These are phyloP conservation scores for Colletotrichum ledebouriae DNA, from an alignment of 2,329 filamentous ascomycete genomes.

Conservation along the genomic window DNA sequence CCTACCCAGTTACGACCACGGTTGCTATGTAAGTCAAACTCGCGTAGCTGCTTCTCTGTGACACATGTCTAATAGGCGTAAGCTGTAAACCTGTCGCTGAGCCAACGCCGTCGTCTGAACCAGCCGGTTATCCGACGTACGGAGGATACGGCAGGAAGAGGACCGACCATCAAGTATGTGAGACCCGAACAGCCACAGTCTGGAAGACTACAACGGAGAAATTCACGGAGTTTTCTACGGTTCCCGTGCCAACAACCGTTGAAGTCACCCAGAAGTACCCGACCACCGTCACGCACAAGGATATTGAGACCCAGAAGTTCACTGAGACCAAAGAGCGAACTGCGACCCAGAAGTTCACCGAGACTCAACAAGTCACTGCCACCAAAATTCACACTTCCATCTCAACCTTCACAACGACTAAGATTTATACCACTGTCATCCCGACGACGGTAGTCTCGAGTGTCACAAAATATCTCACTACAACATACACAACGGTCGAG, in stretches of 20 bases:
- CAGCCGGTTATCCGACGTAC: slow-evolving; percentile 24
- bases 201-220: slow-evolving; percentile 43
- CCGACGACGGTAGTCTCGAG: slow-evolving; percentile 39
- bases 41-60: too few relatives aligned
- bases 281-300: slow-evolving; percentile 29
- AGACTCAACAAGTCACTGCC: slow-evolving; percentile 34
- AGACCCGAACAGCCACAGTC: slow-evolving; percentile 42
- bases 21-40: slow-evolving; percentile 32
- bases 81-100: slow-evolving; percentile 23
- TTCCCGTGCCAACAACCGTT: slow-evolving; percentile 30
- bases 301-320: slow-evolving; percentile 29
- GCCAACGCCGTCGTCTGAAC: slow-evolving; percentile 8
- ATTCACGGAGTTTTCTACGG: slow-evolving; percentile 39
- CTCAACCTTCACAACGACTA: slow-evolving; percentile 35
- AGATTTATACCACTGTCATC: slow-evolving; percentile 27
- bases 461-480: slow-evolving; percentile 34
- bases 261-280: slow-evolving; percentile 34
- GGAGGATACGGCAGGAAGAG: slow-evolving; percentile 20
- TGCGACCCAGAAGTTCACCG: slow-evolving; percentile 32
- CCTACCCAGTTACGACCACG: slow-evolving; percentile 43
- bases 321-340: slow-evolving; percentile 34
- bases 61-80: background rate
- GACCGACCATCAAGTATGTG: slow-evolving; percentile 31
- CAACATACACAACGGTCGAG: slow-evolving; percentile 35
- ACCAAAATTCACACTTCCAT: slow-evolving; percentile 35